Evolutionary conservation across 495 filamentous ascomycete genomes (phyloP).

Genomic region (Neurospora tetrasperma): DNA sequence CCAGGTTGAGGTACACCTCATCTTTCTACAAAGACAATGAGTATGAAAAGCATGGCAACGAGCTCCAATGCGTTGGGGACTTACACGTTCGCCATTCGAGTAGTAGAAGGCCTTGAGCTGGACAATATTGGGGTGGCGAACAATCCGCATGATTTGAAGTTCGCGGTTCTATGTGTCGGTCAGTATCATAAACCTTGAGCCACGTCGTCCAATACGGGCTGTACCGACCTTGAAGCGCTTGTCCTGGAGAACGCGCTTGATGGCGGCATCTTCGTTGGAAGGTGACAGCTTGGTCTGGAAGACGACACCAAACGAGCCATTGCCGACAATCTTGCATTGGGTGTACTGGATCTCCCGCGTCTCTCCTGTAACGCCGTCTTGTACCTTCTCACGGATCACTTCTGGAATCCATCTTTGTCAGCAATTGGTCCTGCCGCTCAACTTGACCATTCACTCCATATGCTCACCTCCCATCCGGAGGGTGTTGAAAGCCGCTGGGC

Average conservation of each 20-base stretch:
- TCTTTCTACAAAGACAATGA: constrained; percentile 61
- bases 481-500: constrained; percentile 43
- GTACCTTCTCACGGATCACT: constrained; percentile 96
- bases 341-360: constrained; percentile 95
- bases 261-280: constrained; percentile 93
- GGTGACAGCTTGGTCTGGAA: constrained; percentile 98
- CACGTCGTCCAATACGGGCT: neutral
- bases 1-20: constrained; percentile 97
- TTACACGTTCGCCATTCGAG: constrained; percentile 94
- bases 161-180: constrained; percentile 73
- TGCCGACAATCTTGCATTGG: constrained; percentile 99
- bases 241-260: constrained; percentile 96
- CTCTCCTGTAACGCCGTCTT: constrained; percentile 94
- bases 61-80: constrained; percentile 13
- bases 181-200: constrained; percentile 15
- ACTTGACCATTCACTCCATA: neutral
- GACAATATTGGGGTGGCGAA: constrained; percentile 96
- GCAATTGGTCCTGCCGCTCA: neutral
- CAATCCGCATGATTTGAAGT: constrained; percentile 98
- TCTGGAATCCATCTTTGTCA: constrained; percentile 42
- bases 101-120: constrained; percentile 99
- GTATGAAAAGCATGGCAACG: constrained; percentile 8
- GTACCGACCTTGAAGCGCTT: constrained; percentile 88
- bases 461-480: constrained; percentile 45
- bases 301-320: constrained; percentile 96